Evolutionary conservation across 257 asterid species (phyloP).

Genomic region (Petrea volubilis): DNA sequence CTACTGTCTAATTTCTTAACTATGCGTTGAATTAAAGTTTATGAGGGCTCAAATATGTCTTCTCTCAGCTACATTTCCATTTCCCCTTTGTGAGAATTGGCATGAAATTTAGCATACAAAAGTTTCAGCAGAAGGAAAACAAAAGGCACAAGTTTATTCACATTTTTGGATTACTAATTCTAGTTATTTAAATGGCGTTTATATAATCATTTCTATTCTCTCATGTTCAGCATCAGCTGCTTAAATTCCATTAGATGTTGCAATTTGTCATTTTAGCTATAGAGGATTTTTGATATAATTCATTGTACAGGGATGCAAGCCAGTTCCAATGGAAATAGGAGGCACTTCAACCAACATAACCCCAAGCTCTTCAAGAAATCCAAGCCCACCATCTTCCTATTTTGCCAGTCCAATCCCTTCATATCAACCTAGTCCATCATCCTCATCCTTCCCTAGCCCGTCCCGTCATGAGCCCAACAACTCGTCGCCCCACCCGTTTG

Average conservation of each 20-base stretch:
- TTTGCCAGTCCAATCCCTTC: conserved; percentile 95
- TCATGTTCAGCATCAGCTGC: neutral
- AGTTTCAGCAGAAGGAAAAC: neutral
- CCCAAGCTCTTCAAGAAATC: conserved; percentile 85
- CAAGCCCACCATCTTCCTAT: conserved; percentile 96
- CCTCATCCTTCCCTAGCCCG: conserved; percentile 96
- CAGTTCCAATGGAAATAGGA: conserved; percentile 79
- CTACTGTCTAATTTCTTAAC: neutral
- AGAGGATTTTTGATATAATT: neutral
- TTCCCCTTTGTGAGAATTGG: neutral
- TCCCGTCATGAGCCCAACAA: conserved; percentile 48
- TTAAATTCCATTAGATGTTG: neutral
- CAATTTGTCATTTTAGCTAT: neutral
- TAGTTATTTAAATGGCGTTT: neutral
- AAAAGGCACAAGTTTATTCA: neutral
- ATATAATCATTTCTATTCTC: neutral
- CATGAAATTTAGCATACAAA: neutral
- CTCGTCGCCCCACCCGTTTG: conserved; percentile 61
- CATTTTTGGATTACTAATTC: neutral
- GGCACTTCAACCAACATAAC: conserved; percentile 86
- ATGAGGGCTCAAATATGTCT: neutral
- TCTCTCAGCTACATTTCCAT: neutral
- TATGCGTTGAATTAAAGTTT: neutral
- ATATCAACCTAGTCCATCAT: conserved; percentile 85
- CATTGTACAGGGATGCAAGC: conserved; percentile 81